A percentile compares a stretch with the other conserved stretches of the same genome.
Conservation (phyloP, 164 flowering plant genomes). For the Annona squamosa region DNA sequence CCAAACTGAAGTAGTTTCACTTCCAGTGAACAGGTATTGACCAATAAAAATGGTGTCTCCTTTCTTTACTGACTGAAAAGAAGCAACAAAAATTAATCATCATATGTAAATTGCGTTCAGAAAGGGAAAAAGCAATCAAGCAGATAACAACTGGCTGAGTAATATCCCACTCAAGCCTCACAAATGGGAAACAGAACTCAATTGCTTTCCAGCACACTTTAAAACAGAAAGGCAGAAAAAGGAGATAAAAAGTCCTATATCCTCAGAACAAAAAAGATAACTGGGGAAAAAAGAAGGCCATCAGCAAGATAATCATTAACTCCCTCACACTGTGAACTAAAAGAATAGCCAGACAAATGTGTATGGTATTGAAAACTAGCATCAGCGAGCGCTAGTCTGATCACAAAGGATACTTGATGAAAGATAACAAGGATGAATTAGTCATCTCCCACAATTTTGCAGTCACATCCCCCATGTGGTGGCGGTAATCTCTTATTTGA, state of each 20-base stretch:
- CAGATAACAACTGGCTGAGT: neutral
- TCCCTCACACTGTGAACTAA: neutral
- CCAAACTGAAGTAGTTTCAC: slow-evolving; percentile 99
- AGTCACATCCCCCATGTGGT: neutral
- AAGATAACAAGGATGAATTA: neutral
- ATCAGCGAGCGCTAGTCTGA: too few species aligned
- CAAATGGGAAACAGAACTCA: neutral
- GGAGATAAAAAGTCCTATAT: neutral
- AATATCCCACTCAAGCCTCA: neutral
- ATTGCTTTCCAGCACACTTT: neutral
- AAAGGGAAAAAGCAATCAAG: neutral
- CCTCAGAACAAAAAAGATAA: neutral
- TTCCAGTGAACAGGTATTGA: slow-evolving; percentile 92
- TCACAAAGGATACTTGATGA: neutral
- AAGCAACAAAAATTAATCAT: neutral
- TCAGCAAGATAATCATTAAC: too few species aligned
- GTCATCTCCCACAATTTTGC: neutral
- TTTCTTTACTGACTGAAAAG: slow-evolving; percentile 68
- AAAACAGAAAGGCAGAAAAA: neutral
- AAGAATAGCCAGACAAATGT: neutral
- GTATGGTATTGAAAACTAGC: neutral
- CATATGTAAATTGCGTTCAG: neutral
- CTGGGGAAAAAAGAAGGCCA: neutral
- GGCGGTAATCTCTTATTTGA: neutral
- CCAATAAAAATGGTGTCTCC: slow-evolving; percentile 95